Percentiles rank a stretch among this genome's conserved stretches.
These are phyloP conservation scores for Magnolia officinalis DNA, from an alignment of 164 flowering plant species.

Conservation along the genomic window DNA sequence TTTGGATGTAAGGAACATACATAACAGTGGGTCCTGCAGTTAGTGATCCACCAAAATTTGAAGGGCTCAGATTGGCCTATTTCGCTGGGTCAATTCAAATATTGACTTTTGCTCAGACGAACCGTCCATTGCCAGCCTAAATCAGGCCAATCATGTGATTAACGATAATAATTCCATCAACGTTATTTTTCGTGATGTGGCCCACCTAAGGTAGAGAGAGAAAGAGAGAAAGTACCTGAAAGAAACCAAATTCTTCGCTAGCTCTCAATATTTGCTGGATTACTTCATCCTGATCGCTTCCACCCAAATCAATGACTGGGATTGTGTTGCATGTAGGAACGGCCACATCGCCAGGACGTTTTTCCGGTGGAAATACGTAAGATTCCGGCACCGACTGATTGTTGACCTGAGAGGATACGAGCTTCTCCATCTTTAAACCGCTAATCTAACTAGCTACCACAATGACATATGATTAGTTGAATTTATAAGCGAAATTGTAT, in stretches of 20 bases:
- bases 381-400: conserved; percentile 22
- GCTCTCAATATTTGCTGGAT: background rate
- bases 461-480: background rate
- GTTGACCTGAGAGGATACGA: conserved; percentile 30
- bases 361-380: conserved; percentile 25
- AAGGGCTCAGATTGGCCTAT: no score
- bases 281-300: background rate
- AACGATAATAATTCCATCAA: no score
- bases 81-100: no score
- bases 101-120: no score
- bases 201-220: background rate
- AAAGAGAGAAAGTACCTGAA: background rate
- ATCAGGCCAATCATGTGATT: no score
- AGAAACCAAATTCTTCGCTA: background rate
- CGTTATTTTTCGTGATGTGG: no score
- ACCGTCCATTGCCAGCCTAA: no score
- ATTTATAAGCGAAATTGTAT: no score
- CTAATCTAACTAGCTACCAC: background rate
- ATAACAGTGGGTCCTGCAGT: no score
- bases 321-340: conserved; percentile 17
- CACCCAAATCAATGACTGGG: conserved; percentile 31
- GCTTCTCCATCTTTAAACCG: conserved; percentile 15
- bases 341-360: conserved; percentile 21
- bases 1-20: no score
- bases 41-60: no score